These are phyloP conservation scores for Oxytropis ochrocephala DNA, from an alignment of 306 rosid species.

Conservation along the genomic window DNA sequence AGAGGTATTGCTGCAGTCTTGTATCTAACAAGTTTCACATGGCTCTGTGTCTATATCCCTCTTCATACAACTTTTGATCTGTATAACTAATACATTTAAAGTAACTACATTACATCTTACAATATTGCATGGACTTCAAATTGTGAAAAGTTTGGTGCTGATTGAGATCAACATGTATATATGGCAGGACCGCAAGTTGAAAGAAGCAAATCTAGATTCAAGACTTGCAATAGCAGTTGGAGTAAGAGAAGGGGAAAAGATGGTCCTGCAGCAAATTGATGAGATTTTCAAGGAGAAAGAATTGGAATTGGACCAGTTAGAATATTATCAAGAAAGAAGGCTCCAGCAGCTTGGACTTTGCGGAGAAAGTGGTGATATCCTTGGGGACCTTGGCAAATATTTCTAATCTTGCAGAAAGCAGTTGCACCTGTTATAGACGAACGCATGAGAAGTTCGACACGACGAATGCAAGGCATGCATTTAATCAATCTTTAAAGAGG, in stretches of 20 bases:
- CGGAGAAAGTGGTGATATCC: conserved; percentile 79
- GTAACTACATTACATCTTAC: not conserved
- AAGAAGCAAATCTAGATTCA: conserved; percentile 46
- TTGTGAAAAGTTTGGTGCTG: not conserved
- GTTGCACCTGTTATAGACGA: not conserved
- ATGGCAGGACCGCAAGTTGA: conserved; percentile 73
- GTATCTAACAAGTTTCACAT: not conserved
- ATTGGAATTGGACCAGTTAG: conserved; percentile 49
- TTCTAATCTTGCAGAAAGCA: conserved; percentile 22
- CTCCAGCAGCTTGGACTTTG: conserved; percentile 97
- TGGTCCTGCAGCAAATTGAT: conserved; percentile 69
- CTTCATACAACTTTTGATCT: not conserved
- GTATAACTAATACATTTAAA: not conserved
- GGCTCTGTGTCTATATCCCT: not conserved
- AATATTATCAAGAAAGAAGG: conserved; percentile 89
- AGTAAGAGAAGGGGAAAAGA: conserved; percentile 82
- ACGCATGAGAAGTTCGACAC: not conserved
- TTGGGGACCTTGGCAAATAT: conserved; percentile 54
- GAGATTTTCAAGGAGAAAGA: conserved; percentile 65
- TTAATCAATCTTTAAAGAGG: conserved; percentile 5
- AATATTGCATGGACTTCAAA: not conserved
- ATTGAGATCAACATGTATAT: conserved; percentile 10
- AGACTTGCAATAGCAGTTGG: conserved; percentile 82
- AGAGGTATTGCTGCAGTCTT: conserved; percentile 42
- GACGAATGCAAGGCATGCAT: not conserved